These are phyloP conservation scores for Mucor racemosus DNA, from an alignment of 371 early-diverging fungal species.

Conservation along the genomic window DNA sequence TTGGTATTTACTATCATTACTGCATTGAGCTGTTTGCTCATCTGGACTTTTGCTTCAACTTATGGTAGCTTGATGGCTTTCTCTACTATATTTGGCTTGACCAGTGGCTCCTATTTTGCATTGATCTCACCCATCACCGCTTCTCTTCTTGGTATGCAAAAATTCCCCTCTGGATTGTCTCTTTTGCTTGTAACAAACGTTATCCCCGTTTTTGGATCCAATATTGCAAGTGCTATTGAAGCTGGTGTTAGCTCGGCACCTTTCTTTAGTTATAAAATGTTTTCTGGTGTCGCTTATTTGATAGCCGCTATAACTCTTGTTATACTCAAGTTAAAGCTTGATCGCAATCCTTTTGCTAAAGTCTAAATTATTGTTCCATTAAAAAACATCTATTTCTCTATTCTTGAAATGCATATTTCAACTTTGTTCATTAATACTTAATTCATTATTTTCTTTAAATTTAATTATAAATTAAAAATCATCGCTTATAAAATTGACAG, in stretches of 20 bases:
- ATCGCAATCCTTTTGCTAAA: constrained; percentile 27
- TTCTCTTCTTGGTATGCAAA: constrained; percentile 35
- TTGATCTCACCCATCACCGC: constrained; percentile 45
- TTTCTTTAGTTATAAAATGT: constrained; percentile 40
- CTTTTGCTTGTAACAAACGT: constrained; percentile 37
- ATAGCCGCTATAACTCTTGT: constrained; percentile 19
- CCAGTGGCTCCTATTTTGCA: constrained; percentile 47
- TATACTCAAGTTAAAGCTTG: constrained; percentile 23
- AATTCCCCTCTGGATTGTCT: constrained; percentile 41
- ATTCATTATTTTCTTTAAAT: too few relatives aligned
- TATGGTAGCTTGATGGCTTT: constrained; percentile 50
- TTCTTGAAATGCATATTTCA: too few relatives aligned
- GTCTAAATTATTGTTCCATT: constrained; percentile 13
- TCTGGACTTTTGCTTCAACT: constrained; percentile 56
- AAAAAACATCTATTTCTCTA: neutral
- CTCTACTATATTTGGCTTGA: constrained; percentile 45
- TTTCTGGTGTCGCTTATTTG: constrained; percentile 33
- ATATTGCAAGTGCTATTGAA: constrained; percentile 46
- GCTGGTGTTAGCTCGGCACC: constrained; percentile 23
- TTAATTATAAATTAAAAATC: too few relatives aligned
- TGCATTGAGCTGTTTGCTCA: constrained; percentile 43
- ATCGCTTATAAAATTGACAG: too few relatives aligned
- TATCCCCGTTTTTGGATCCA: constrained; percentile 39
- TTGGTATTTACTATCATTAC: constrained; percentile 36
- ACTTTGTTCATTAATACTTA: too few relatives aligned